A percentile compares a stretch with the other conserved stretches of the same genome.
Evolutionary conservation across 495 filamentous ascomycete genomes (phyloP).

Genomic region (Elaphomyces granulatus): DNA sequence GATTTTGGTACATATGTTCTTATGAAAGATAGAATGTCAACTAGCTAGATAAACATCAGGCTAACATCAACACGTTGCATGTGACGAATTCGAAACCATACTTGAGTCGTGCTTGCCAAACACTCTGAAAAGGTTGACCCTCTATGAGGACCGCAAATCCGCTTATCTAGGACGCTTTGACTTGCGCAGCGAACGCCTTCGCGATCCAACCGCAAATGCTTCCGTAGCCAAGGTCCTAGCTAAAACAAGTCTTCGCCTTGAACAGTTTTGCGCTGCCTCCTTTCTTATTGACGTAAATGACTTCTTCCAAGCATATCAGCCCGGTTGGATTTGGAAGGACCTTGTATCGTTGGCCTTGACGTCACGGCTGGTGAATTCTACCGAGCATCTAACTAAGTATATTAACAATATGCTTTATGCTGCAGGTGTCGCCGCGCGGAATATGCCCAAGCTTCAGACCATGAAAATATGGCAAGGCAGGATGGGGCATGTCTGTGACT

Average conservation of each 20-base stretch:
- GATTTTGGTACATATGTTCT: too few relatives aligned
- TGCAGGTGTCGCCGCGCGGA: constrained; percentile 19
- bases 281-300: constrained; percentile 22
- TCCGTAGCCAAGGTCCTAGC: too few relatives aligned
- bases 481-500: constrained; percentile 20
- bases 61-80: constrained; percentile 12
- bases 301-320: constrained; percentile 18
- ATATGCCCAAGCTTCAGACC: constrained; percentile 23
- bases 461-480: constrained; percentile 29
- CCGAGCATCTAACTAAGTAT: constrained; percentile 12
- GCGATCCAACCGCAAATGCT: constrained; percentile 6
- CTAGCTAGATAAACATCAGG: too few relatives aligned
- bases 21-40: too few relatives aligned
- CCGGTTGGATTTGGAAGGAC: constrained; percentile 20
- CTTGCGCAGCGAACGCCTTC: too few relatives aligned
- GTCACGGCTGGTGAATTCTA: constrained; percentile 15
- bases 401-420: constrained; percentile 18
- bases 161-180: constrained; percentile 4
- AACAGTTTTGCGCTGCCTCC: constrained; percentile 25
- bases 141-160: background rate
- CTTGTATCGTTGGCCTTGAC: constrained; percentile 20
- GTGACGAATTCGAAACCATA: too few relatives aligned
- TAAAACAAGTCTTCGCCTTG: too few relatives aligned
- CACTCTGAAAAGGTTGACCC: too few relatives aligned
- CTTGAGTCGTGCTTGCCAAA: background rate